Percentiles rank a stretch among this genome's conserved stretches.
These are phyloP conservation scores for Cyberlindnera sargentensis DNA, from an alignment of 805 yeast genomes.

Conservation along the genomic window DNA sequence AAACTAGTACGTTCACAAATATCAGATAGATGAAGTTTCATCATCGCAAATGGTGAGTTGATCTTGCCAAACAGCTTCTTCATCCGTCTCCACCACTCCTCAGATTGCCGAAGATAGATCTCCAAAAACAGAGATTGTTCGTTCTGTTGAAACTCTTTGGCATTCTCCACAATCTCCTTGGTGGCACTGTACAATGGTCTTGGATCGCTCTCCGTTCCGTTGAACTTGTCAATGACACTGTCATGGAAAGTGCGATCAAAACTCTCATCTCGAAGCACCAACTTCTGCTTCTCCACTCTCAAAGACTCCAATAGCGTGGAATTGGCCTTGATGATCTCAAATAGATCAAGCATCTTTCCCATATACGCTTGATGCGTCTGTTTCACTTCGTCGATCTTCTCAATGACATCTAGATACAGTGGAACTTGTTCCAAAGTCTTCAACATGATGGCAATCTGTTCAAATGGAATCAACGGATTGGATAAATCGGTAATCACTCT, in stretches of 20 bases:
- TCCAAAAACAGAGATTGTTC: conserved; percentile 12
- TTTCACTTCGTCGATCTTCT: conserved; percentile 7
- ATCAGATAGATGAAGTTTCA: conserved; percentile 22
- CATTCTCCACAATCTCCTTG: conserved; percentile 19
- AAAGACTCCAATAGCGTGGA: not conserved
- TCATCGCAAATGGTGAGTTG: conserved; percentile 26
- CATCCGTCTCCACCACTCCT: conserved; percentile 32
- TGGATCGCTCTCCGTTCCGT: conserved; percentile 25
- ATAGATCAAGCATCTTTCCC: conserved; percentile 12
- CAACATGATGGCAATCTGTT: not conserved
- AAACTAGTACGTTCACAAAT: conserved; percentile 16
- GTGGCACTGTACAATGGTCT: conserved; percentile 28
- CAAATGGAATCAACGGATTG: not conserved
- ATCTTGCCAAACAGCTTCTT: conserved; percentile 29
- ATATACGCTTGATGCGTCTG: conserved; percentile 12
- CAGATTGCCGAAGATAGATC: conserved; percentile 21
- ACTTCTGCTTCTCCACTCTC: not conserved
- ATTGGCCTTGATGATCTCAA: not conserved
- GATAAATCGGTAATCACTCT: not conserved
- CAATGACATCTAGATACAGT: conserved; percentile 3
- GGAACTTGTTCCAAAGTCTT: conserved; percentile 1
- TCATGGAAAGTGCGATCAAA: conserved; percentile 4
- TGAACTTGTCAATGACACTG: conserved; percentile 13
- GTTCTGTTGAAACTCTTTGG: conserved; percentile 5
- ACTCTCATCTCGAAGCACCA: conserved; percentile 1